Evolutionary conservation across 78 protist species (phyloP), one percentile per base, ranked within the genome.

Genomic region (slime mould (Dictyostelium discoideum)): DNA sequence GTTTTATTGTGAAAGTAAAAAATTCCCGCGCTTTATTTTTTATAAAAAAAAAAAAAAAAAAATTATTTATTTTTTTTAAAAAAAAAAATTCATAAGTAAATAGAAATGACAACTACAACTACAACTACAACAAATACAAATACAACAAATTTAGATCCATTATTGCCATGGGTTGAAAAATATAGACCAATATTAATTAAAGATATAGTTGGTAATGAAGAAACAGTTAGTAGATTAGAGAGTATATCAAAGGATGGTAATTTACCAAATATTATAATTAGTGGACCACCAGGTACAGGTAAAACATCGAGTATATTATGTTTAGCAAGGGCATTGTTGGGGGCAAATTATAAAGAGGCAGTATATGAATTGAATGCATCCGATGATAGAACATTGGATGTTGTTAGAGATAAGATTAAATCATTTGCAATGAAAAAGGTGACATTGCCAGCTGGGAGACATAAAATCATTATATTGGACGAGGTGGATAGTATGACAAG

Each of bases 261-360:
- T 86, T 57, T 99, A 79, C 99, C 99, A 26, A 99, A 99, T 73
- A 86, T 99, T 54, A 86, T 99, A 16, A 98, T 99, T 81, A 98
- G 98, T 85, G 93, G 99, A 1, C 99, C 99, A 2, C 99, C 99
- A 1, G 99, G 99, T 22, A 98, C 99, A n/a, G 99, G 99, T 3
- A 99, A 99, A 93, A 99, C 99, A 2, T 96, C 99, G 29, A 92
- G 98, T 48, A 98, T 99, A 54, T 97, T 98, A 14, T 99, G 99
- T 50, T 37, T 97, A 7, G 98, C 99, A 22, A 90, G 88, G 18
- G 95, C 97, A 26, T 93, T 99, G 40, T 98, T 78, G 97, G 99
- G 97, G 67, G 48, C 92, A 73, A 57, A 37, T 1, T 94, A 78
- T 72, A 67, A 85, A 39, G 82, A 96, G 50, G 96, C 99, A 16